Evolutionary conservation across 768 basidiomycete species (phyloP), one percentile per base, ranked within the genome.

Genomic region (Agaricus subrufescens): DNA sequence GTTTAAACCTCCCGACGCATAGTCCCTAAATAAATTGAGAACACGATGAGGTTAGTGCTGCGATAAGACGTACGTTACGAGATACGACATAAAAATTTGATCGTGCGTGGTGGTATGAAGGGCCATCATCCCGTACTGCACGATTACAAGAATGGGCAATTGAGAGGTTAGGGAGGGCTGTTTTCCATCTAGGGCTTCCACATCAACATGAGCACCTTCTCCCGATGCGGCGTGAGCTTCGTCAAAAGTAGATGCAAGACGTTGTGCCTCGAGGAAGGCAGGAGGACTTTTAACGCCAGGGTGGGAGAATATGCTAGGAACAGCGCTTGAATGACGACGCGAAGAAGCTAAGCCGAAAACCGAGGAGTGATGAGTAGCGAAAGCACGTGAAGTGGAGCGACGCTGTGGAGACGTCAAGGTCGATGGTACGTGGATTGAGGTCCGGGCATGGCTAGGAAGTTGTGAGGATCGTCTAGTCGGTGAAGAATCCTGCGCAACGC

Each of bases 81-180:
- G 85, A 72, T 95, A 96, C 2, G 90, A 90, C 67, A 95, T 81
- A 75, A 97, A 91, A 29, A 94, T 71, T 69, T 96, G 92, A 73
- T 95, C 90, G 63, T 95, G 94, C 1, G 89, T 92, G 14, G 89
- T 92, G 39, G 85, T 84, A 66, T 97, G 94, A 49, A 98, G 69
- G 3, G 94, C 94, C 60, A 98, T 74, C 59, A 94, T 72, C 19
- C 91, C 91, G 69, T 97, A 97, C 71, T 97, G 95, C 15, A 91
- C 65, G 62, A 98, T 97, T 63, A 98, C 84, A 61, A 88, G 66
- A 34, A 92, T 65, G 4, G 96, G 96, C 29, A 98, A 73, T 64
- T 88, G 85, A 23, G 85, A 86, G 60, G 82, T 71, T 60, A 91
- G 67, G 11, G 88, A 86, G 2, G 84, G 84, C 19, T 80, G 75